Evolutionary conservation across 768 basidiomycete genomes (phyloP).

Genomic region (Amylocystis lapponica): DNA sequence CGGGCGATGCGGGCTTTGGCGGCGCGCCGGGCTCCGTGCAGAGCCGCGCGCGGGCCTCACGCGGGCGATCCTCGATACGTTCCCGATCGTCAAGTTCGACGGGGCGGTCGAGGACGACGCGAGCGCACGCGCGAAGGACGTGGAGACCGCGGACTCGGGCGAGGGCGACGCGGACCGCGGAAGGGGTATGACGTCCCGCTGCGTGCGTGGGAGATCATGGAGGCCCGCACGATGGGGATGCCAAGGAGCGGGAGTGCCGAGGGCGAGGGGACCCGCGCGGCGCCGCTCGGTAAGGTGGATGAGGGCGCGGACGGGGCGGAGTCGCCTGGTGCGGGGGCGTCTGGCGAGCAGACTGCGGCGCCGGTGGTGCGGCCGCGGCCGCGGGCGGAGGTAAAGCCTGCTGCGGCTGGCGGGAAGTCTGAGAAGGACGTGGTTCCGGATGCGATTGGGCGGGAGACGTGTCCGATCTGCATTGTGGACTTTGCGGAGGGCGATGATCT

Average conservation of each 20-base stretch:
- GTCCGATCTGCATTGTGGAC: slow-evolving; percentile 92
- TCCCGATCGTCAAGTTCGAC: slow-evolving; percentile 88
- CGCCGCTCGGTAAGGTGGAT: not conserved
- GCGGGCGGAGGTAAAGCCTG: slow-evolving; percentile 7
- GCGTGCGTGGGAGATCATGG: not conserved
- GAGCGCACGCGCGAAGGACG: slow-evolving; percentile 22
- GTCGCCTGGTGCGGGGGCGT: slow-evolving; percentile 1
- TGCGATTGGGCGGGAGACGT: slow-evolving; percentile 76
- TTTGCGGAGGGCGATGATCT: slow-evolving; percentile 93
- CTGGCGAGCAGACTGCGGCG: not conserved
- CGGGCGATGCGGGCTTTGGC: slow-evolving; percentile 23
- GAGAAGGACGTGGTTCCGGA: slow-evolving; percentile 48
- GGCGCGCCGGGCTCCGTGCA: slow-evolving; percentile 33
- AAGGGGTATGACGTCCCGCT: not conserved
- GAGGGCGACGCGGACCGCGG: not conserved
- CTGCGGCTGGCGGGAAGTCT: slow-evolving; percentile 7
- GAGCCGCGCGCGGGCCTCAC: slow-evolving; percentile 79
- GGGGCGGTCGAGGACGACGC: slow-evolving; percentile 13
- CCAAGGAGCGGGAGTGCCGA: not conserved
- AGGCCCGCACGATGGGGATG: not conserved
- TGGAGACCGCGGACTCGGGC: slow-evolving; percentile 18
- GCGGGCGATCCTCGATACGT: slow-evolving; percentile 91
- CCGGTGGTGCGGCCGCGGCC: slow-evolving; percentile 2
- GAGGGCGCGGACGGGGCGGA: not conserved
- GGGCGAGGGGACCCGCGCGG: not conserved